Evolutionary conservation across 495 filamentous ascomycete genomes (phyloP), one percentile per base, ranked within the genome.

Genomic region (Haplographium delicatum): DNA sequence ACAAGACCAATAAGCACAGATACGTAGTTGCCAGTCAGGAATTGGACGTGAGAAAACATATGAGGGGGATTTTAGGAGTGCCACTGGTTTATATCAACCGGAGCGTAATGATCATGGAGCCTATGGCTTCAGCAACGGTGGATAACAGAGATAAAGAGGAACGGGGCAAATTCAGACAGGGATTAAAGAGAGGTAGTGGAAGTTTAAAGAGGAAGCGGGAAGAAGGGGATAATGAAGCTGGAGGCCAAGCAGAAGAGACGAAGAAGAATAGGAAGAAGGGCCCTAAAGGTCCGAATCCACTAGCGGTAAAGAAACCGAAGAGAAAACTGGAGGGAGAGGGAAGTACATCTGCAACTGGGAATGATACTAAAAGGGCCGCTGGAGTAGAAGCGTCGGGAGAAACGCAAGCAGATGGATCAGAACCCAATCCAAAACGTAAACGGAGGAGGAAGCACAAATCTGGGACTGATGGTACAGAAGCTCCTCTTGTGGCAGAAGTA

Each of bases 71-170:
- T n/a, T 79, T 83, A 25, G 90, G 90, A 24, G 82, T 88, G 30
- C 89, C 89, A 20, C 45, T 73, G 28, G 78, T 95, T 44, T 90
- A 91, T 67, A 82, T 94, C 27, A 84, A 84, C 65, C 76, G 88
- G 48, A 87, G 83, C 46, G 89, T 96, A 13, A 86, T 96, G 87
- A 81, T 94, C 31, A 69, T 96, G 66, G 91, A 96, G 70, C 88
- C 89, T 1, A 89, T 95, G 88, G 81, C 86, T 20, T 71, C 63
- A 2, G 68, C 69, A 2, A 87, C 78, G 13, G 74, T 75, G 47
- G 73, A 73, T 27, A 75, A 82, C 19, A 73, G 83, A 50, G 79
- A 86, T 37, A 71, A 72, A 22, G 79, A 82, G 34, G 90, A 96
- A 72, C 77, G 70, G 55, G 73, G 69, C 23, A 95, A 96, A 70